Conservation (phyloP, 768 basidiomycete species). For the Boletus pseudopeckii region DNA sequence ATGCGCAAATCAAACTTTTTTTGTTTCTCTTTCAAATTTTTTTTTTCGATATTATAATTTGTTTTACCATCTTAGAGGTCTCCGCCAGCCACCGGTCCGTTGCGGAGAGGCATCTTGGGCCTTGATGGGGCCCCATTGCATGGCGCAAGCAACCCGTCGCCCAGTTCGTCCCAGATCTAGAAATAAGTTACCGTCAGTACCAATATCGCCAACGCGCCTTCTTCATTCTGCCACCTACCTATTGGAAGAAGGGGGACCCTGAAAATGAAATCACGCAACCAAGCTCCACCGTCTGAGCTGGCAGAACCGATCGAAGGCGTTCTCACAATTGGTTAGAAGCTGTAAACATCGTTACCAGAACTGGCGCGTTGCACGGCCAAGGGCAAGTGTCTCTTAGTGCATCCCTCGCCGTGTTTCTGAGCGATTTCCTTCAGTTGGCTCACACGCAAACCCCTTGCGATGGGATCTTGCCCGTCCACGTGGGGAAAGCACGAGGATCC, state of each 20-base stretch:
- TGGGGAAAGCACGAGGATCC: conserved; percentile 1
- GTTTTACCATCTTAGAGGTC: not conserved
- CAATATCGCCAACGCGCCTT: not conserved
- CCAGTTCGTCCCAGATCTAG: conserved; percentile 5
- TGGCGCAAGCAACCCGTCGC: conserved; percentile 8
- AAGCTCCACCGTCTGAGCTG: not conserved
- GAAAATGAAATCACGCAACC: conserved; percentile 4
- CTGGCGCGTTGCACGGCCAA: not conserved
- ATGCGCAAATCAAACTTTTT: not conserved
- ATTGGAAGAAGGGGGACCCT: not conserved
- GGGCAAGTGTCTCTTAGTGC: not conserved
- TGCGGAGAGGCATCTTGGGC: not conserved
- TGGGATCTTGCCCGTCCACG: conserved; percentile 4
- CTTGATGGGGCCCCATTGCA: not conserved
- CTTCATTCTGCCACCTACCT: conserved; percentile 12
- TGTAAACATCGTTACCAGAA: not conserved
- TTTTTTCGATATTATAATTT: not conserved
- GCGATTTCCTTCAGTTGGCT: conserved; percentile 1
- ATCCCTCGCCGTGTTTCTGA: not conserved
- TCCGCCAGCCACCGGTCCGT: not conserved
- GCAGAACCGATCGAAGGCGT: not conserved
- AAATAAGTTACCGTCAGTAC: conserved; percentile 9
- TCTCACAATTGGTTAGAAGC: not conserved
- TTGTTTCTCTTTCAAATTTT: not conserved
- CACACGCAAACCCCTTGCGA: conserved; percentile 7